phyloP scores from a whole-genome alignment of 2,329 filamentous ascomycete species.

The Fusarium nanum region DNA sequence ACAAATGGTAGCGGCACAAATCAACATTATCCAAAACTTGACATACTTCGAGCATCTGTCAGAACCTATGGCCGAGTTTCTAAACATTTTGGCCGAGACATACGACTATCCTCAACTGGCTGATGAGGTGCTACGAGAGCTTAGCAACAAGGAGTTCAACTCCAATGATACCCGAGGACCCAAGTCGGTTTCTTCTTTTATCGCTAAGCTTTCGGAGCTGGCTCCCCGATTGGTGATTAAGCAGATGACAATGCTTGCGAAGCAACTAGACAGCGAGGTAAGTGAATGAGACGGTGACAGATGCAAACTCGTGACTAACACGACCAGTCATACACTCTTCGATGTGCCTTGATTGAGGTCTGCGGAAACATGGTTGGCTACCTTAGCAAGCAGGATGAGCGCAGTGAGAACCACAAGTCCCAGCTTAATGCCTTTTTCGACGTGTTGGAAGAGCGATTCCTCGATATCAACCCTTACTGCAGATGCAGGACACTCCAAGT shows the following conservation, averaged over 20 bases:
- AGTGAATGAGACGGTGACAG: neutral
- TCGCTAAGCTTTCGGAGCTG: conserved; percentile 92
- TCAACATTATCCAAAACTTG: conserved; percentile 95
- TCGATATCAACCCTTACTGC: conserved; percentile 97
- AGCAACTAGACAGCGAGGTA: conserved; percentile 94
- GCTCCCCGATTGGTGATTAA: conserved; percentile 93
- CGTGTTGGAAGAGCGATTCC: conserved; percentile 93
- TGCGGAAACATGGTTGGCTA: conserved; percentile 95
- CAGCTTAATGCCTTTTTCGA: conserved; percentile 98
- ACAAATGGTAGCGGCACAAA: conserved; percentile 80
- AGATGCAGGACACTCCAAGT: conserved; percentile 92
- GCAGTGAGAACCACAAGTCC: conserved; percentile 90
- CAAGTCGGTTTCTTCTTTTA: conserved; percentile 94
- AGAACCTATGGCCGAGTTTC: conserved; percentile 97
- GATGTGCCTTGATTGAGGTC: conserved; percentile 94
- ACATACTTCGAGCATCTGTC: conserved; percentile 99
- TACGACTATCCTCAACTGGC: conserved; percentile 97
- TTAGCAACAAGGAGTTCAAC: conserved; percentile 98
- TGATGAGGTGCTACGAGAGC: conserved; percentile 91
- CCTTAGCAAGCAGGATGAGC: conserved; percentile 90
- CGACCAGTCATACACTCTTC: conserved; percentile 83
- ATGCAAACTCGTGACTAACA: conserved; percentile 38
- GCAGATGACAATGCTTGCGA: conserved; percentile 95
- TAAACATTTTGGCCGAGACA: conserved; percentile 95
- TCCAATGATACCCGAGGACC: conserved; percentile 95